These are phyloP conservation scores for Mucor indicus DNA, from an alignment of 371 early-diverging fungal genomes.

Conservation along the genomic window DNA sequence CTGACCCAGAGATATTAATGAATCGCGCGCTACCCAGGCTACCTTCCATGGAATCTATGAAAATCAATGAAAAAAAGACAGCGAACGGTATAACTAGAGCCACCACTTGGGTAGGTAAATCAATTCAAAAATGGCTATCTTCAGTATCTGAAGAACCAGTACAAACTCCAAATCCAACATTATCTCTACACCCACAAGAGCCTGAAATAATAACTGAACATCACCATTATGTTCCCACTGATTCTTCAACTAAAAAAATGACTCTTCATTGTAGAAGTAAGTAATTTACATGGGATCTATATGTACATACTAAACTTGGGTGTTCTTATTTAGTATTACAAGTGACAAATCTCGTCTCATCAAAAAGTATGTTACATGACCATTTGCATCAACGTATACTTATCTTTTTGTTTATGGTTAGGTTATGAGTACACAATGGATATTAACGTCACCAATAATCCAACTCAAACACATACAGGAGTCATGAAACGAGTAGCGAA, in stretches of 20 bases:
- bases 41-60: slow-evolving; percentile 4
- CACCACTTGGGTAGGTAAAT: slow-evolving; percentile 15
- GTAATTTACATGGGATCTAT: too few relatives aligned
- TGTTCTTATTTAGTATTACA: slow-evolving; percentile 10
- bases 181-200: too few relatives aligned
- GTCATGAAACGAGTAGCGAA: slow-evolving; percentile 9
- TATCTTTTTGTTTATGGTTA: too few relatives aligned
- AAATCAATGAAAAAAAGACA: background rate
- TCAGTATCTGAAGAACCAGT: background rate
- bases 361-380: slow-evolving; percentile 6
- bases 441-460: slow-evolving; percentile 7
- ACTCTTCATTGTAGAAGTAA: slow-evolving; percentile 11
- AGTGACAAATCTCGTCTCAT: slow-evolving; percentile 11
- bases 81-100: slow-evolving; percentile 9
- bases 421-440: slow-evolving; percentile 6
- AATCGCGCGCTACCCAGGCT: slow-evolving; percentile 13
- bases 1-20: background rate
- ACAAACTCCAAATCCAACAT: background rate
- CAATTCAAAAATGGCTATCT: slow-evolving; percentile 13
- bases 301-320: too few relatives aligned
- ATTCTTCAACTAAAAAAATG: background rate
- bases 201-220: too few relatives aligned
- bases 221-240: too few relatives aligned
- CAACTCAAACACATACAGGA: slow-evolving; percentile 6
- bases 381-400: too few relatives aligned